phyloP scores from a whole-genome alignment of 768 basidiomycete genomes.

The Glaciozyma martinii region DNA sequence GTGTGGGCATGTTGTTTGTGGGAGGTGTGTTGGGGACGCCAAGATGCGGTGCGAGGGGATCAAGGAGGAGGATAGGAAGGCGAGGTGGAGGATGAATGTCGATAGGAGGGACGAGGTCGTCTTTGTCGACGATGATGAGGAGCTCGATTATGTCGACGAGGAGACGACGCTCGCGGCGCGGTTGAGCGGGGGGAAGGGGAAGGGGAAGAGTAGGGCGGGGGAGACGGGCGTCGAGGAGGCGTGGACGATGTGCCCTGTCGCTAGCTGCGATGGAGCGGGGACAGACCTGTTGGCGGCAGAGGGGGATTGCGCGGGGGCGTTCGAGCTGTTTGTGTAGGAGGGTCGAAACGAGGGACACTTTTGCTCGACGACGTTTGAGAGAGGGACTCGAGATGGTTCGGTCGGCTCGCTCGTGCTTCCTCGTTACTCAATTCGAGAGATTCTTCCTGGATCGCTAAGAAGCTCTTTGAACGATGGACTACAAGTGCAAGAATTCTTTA shows the following conservation, averaged over 20 bases:
- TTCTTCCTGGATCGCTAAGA: too few species aligned
- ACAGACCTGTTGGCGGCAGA: constrained; percentile 10
- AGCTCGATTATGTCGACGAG: neutral
- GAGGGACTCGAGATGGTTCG: too few species aligned
- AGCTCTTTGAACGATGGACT: too few species aligned
- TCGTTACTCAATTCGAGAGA: too few species aligned
- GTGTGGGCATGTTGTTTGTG: constrained; percentile 29
- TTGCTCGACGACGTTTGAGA: too few species aligned
- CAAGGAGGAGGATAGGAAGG: neutral
- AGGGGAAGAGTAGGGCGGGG: constrained; percentile 10
- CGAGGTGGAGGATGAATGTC: neutral
- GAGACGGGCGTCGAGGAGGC: constrained; percentile 21
- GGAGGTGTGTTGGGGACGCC: constrained; percentile 12
- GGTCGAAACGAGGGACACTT: too few species aligned
- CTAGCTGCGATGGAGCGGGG: constrained; percentile 4
- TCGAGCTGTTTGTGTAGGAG: neutral
- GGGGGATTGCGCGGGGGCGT: constrained; percentile 10
- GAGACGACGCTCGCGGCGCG: neutral
- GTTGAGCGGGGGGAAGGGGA: constrained; percentile 9
- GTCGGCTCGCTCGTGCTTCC: too few species aligned
- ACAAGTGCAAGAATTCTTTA: too few species aligned
- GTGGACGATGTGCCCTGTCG: constrained; percentile 25
- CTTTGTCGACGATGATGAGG: neutral
- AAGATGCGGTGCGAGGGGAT: constrained; percentile 4
- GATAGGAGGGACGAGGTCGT: neutral